Evolutionary conservation across 1,284 basidiomycete genomes (phyloP), one percentile per base, ranked within the genome.

Genomic region (Ganoderma sinense): DNA sequence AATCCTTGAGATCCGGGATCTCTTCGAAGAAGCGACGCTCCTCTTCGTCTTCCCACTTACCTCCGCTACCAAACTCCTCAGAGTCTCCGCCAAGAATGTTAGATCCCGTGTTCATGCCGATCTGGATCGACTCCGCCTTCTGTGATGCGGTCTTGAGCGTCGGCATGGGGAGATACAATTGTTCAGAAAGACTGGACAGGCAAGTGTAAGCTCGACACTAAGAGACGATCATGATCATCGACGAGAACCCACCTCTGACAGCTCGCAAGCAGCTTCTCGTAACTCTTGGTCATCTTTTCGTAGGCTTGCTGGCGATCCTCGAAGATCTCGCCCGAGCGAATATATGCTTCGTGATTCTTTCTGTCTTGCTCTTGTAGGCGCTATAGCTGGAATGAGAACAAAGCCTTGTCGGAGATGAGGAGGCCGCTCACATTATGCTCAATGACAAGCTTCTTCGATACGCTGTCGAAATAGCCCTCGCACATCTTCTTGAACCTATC

Each of bases 11-110:
- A 78, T 99, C 97, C 65, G 95, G 89, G 41, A 98, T 85, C 72
- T 99, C 96, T 79, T 99, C 97, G 78, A 94, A 99, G 82, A 98
- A 99, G 63, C 92, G 87, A 53, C 94, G 88, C 79, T 99, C 97
- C 81, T 99, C 98, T 73, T 99, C 98, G 76, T 99, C 98, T 79
- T 97, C 96, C 98, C 98, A 99, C 77, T 98, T 97, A 4, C 96
- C 94, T 5, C 93, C 92, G 3, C 95, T 94, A 2, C 18, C 85
- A 79, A 18, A 87, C 85, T 62, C 94, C 88, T 89, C 86, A 2
- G 88, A 85, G 20, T 91, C 88, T 66, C 83, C 82, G 14, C 81
- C 80, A 2, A 81, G 70, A 14, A 80, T 66, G 43, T 80, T 85
- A 51, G 75, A 84, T 33, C 76, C 78, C 0, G 82, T 80, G 75